Base-by-base conservation (phyloP, 164 flowering plant species). In the Vitis vinifera region DNA sequence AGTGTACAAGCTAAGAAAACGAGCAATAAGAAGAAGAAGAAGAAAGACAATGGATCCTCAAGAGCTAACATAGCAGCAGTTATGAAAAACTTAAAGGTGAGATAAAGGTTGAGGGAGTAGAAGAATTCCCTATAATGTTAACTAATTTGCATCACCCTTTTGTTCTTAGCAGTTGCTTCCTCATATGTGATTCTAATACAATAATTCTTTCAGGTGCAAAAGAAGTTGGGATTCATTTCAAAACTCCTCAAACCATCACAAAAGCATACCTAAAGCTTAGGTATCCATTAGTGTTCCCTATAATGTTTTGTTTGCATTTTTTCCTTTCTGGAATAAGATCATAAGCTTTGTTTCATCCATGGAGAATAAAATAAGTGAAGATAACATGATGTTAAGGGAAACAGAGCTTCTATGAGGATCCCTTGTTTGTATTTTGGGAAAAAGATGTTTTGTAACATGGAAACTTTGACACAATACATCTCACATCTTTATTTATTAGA, bases 11-110 rank as follows among this genome's bases (percentile, higher is more conserved):
- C 51, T 1, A 73, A 63, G 67, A 72, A 77, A 63, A 37, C 51
- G 48, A 56, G 23, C 44, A 75, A n/a, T n/a, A n/a, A 63, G 71
- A 75, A 75, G 63, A 75, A 63, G 71, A 75, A 76, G 63, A 80
- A 66, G 70, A 82, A 69, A 47, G 52, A 57, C 5, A 67, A 55
- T 31, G 73, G 71, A 72, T 75, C 81, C 3, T 55, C 75, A 55
- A 12, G 66, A 11, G 65, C 64, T 8, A 71, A 72, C 56, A 80
- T 78, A 57, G 75, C 68, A 47, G 65, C 75, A 27, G 29, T 68
- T 2, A 59, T 78, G 62, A 79, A 75, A 69, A 78, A 73, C 30
- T 55, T 76, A 1, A 58, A 81, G 78, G 89, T 84, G 50, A 71
- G 70, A 53, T 27, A 27, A 57, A 51, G 23, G 15, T 10, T 44